A percentile compares a stretch with the other conserved stretches of the same genome.
These are phyloP conservation scores for Fagus sylvatica DNA, from an alignment of 306 rosid species.

Conservation along the genomic window DNA sequence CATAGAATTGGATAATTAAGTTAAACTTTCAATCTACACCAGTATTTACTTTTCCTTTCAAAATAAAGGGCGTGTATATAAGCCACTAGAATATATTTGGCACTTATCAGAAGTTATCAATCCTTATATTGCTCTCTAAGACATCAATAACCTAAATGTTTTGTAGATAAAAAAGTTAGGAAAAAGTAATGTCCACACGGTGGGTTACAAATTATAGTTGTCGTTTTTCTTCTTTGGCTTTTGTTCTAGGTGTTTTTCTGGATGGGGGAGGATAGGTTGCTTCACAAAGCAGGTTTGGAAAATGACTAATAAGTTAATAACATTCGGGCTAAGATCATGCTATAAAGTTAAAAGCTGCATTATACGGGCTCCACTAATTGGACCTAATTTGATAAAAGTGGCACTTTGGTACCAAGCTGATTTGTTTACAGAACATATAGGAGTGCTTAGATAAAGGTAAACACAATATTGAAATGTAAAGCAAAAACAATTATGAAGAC, in stretches of 20 bases:
- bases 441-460: slow-evolving; percentile 49
- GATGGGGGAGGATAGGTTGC: background rate
- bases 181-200: background rate
- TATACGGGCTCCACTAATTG: slow-evolving; percentile 45
- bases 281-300: slow-evolving; percentile 26
- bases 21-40: background rate
- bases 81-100: background rate
- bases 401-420: slow-evolving; percentile 17
- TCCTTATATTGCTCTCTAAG: background rate
- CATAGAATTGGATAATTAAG: background rate
- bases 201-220: background rate
- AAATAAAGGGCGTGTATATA: background rate
- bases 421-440: slow-evolving; percentile 27
- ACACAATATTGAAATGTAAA: slow-evolving; percentile 47
- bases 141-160: slow-evolving; percentile 1
- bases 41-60: background rate
- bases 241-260: background rate
- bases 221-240: background rate
- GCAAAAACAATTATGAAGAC: slow-evolving; percentile 49
- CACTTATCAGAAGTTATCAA: slow-evolving; percentile 1
- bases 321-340: slow-evolving; percentile 26
- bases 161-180: slow-evolving; percentile 2
- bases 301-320: slow-evolving; percentile 23
- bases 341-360: slow-evolving; percentile 27
- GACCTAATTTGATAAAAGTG: slow-evolving; percentile 26